A percentile compares a stretch with the other conserved stretches of the same genome.
Evolutionary conservation across 805 yeast species (phyloP).

Genomic region (Yamadazyma laniorum): DNA sequence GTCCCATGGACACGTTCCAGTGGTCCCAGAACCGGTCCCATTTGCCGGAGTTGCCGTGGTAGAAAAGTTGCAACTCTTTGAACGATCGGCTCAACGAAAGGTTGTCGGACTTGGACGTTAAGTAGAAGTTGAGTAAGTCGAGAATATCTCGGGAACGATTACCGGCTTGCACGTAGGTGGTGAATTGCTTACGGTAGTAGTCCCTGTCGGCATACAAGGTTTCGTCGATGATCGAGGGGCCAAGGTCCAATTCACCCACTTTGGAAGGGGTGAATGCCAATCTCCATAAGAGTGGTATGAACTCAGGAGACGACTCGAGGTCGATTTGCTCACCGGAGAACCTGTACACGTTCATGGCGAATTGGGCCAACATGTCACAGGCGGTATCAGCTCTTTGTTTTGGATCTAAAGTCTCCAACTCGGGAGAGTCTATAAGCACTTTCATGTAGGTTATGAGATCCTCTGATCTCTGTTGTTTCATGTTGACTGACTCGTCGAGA

Average conservation of each 20-base stretch:
- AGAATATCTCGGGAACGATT: conserved; percentile 31
- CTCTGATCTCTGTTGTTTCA: conserved; percentile 18
- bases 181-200: conserved; percentile 1
- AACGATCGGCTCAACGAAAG: conserved; percentile 18
- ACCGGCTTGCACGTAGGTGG: conserved; percentile 18
- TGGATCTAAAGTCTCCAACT: conserved; percentile 3
- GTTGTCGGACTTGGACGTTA: conserved; percentile 9
- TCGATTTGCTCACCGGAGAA: conserved; percentile 26
- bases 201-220: conserved; percentile 18
- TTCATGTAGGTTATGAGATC: conserved; percentile 33
- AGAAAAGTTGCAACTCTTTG: conserved; percentile 32
- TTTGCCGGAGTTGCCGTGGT: conserved; percentile 38
- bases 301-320: conserved; percentile 24
- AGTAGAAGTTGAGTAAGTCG: conserved; percentile 23
- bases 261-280: conserved; percentile 18
- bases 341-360: conserved; percentile 24
- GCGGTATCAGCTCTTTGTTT: conserved; percentile 18
- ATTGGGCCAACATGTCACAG: conserved; percentile 25
- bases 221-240: conserved; percentile 25
- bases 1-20: conserved; percentile 29
- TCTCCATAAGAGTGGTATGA: conserved; percentile 37
- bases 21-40: conserved; percentile 40
- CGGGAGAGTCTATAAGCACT: conserved; percentile 35
- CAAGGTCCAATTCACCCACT: conserved; percentile 13
- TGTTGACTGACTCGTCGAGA: conserved; percentile 5